These are phyloP conservation scores for Limtongia smithiae DNA, from an alignment of 805 yeast species.

Conservation along the genomic window DNA sequence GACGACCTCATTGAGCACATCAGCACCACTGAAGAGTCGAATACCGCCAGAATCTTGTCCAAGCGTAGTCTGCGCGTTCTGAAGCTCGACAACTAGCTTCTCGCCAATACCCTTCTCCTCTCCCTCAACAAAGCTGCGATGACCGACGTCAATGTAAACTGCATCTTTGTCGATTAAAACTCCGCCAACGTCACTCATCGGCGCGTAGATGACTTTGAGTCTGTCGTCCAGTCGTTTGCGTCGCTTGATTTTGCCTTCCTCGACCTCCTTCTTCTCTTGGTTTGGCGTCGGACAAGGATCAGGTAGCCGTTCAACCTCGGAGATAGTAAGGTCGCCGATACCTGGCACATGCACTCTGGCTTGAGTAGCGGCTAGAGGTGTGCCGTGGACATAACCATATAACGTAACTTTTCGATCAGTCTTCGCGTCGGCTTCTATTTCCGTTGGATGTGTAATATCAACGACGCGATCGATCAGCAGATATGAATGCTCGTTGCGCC, in stretches of 20 bases:
- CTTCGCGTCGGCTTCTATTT: slow-evolving; percentile 72
- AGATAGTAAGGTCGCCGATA: slow-evolving; percentile 79
- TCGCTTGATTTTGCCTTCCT: slow-evolving; percentile 59
- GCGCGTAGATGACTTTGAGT: slow-evolving; percentile 93
- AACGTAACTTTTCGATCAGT: slow-evolving; percentile 85
- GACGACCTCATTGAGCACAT: slow-evolving; percentile 40
- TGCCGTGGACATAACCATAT: slow-evolving; percentile 93
- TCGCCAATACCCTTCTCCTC: slow-evolving; percentile 82
- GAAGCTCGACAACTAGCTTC: slow-evolving; percentile 75
- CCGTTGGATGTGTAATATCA: slow-evolving; percentile 89
- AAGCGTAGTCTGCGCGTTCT: slow-evolving; percentile 59
- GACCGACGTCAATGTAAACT: slow-evolving; percentile 82
- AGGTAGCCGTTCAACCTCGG: slow-evolving; percentile 80
- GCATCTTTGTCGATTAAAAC: slow-evolving; percentile 96
- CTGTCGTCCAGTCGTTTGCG: slow-evolving; percentile 90
- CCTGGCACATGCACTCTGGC: slow-evolving; percentile 93
- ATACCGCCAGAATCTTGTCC: slow-evolving; percentile 64
- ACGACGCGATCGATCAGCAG: slow-evolving; percentile 85
- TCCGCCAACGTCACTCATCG: slow-evolving; percentile 99
- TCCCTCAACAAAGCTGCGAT: slow-evolving; percentile 46
- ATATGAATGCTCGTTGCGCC: slow-evolving; percentile 99
- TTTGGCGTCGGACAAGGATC: slow-evolving; percentile 99
- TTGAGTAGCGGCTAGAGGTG: slow-evolving; percentile 65
- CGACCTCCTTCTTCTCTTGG: slow-evolving; percentile 80
- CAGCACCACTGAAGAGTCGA: slow-evolving; percentile 63